Evolutionary conservation across 106 monocot species (phyloP).

Genomic region (Dendrobium officinale): DNA sequence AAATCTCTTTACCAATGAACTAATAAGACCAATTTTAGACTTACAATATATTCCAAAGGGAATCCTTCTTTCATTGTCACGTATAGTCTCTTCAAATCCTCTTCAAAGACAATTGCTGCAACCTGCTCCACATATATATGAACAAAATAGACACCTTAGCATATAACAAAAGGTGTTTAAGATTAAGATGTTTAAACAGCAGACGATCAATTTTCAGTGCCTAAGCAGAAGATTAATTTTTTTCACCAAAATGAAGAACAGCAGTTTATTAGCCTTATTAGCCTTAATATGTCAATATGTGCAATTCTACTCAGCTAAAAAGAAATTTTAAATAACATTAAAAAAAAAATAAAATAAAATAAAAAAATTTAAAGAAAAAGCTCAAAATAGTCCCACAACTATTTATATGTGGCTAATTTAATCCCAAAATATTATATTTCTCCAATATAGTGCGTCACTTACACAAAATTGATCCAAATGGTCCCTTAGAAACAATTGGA

Average conservation of each 20-base stretch:
- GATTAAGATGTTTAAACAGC: conserved; percentile 1
- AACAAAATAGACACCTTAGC: background rate
- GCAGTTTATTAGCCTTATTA: background rate
- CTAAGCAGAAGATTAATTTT: background rate
- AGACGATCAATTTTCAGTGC: background rate
- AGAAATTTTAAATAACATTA: too few relatives aligned
- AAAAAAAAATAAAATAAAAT: too few relatives aligned
- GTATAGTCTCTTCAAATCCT: conserved; percentile 80
- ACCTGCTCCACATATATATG: conserved; percentile 34
- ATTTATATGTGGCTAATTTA: too few relatives aligned
- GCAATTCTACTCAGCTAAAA: too few relatives aligned
- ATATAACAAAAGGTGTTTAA: background rate
- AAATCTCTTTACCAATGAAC: background rate
- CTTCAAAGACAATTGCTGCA: conserved; percentile 72
- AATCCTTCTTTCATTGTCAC: conserved; percentile 94
- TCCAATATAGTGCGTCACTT: too few relatives aligned
- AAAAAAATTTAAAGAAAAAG: too few relatives aligned
- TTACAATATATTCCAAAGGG: conserved; percentile 80
- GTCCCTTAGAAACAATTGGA: too few relatives aligned
- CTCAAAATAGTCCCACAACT: too few relatives aligned
- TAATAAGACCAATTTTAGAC: conserved; percentile 26
- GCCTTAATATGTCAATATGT: background rate
- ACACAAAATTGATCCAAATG: too few relatives aligned
- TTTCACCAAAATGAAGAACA: background rate
- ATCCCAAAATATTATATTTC: too few relatives aligned